These are phyloP conservation scores for Citrullus amarus DNA, from an alignment of 306 rosid species.

Conservation along the genomic window DNA sequence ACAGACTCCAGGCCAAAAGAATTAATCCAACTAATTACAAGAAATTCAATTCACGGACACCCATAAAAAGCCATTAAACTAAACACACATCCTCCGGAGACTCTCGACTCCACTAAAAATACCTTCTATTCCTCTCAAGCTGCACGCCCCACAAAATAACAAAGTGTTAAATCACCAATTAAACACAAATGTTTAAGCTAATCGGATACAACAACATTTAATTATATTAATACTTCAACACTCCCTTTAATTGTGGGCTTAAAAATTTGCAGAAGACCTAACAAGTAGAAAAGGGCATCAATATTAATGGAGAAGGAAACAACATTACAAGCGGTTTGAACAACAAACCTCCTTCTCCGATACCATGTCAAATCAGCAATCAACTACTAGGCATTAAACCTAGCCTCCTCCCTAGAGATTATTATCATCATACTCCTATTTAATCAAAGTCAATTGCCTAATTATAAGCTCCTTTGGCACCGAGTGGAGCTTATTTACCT, in stretches of 20 bases:
- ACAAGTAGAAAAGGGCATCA: not conserved
- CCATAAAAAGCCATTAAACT: no score
- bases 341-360: not conserved
- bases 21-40: no score
- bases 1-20: no score
- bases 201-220: no score
- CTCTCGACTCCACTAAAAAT: no score
- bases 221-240: no score
- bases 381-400: not conserved
- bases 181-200: no score
- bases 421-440: not conserved
- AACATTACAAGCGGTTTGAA: not conserved
- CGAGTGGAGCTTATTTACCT: not conserved
- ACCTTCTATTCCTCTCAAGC: no score
- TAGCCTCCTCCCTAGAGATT: not conserved
- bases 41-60: no score
- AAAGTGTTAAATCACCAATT: no score
- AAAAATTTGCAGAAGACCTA: not conserved
- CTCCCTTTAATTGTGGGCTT: not conserved
- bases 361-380: not conserved
- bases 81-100: no score
- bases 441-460: not conserved
- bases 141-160: no score
- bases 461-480: not conserved
- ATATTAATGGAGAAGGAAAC: not conserved